Evolutionary conservation across 1,284 basidiomycete species (phyloP), one percentile per base, ranked within the genome.

Genomic region (Microbotryum silenes-acaulis): DNA sequence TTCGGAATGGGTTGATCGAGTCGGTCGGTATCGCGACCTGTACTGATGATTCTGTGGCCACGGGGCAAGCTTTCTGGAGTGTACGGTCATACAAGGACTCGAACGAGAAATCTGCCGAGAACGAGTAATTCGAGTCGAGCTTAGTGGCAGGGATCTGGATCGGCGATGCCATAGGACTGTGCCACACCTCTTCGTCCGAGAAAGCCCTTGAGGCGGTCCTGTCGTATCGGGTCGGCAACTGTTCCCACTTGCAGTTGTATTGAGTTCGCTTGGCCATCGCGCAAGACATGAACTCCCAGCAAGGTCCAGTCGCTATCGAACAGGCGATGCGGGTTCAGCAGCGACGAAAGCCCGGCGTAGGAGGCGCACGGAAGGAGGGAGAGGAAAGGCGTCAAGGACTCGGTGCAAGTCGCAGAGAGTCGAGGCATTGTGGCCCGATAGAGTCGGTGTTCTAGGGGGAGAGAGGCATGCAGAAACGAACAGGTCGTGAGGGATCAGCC

Each of bases 331-430:
- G 91, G 87, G 71, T 93, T 89, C 48, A 97, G 79, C 3, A 97
- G 79, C 9, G 78, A 80, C 0, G 90, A 89, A n/a, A 97, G 81
- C 12, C 94, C 94, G 0, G 91, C 90, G n/a, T 82, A 78, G 3
- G 87, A 84, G 74, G 94, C 91, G 80, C 93, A 97, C 0, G 96
- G 94, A 3, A 98, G 79, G 7, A 97, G 84, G 72, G 93, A 91
- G 60, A 97, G 81, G 76, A 97, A 93, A 0, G 96, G 94, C 0
- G 93, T 94, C 7, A 98, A 78, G 74, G 97, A 97, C 74, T 98
- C 96, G 3, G 94, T 98, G 74, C 94, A 98, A 20, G 96, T 87
- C 65, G 86, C 81, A 72, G 91, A 88, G 8, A 84, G 89, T 5
- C 88, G 87, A 12, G 89, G 81, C 21, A 84, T 44, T 10, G 48